phyloP scores from a whole-genome alignment of 495 filamentous ascomycete genomes.

The Cenococcum geophilum region DNA sequence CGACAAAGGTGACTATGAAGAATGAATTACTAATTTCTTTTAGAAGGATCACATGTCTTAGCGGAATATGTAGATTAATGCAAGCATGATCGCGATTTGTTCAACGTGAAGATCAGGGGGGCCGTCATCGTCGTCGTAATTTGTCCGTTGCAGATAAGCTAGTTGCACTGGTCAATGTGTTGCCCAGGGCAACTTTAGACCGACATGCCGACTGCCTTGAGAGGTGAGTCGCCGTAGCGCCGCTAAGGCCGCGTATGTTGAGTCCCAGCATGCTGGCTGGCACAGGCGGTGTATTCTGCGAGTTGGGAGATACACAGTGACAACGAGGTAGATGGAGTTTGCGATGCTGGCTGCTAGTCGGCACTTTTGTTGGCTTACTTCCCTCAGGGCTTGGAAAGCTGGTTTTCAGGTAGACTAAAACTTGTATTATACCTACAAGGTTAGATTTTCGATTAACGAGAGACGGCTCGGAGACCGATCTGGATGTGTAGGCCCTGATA shows the following conservation, averaged over 20 bases:
- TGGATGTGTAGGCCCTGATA: background rate
- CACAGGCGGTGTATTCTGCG: background rate
- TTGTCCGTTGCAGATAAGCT: background rate
- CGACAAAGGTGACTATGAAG: no score
- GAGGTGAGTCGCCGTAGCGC: background rate
- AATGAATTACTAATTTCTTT: no score
- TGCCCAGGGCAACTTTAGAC: slow-evolving; percentile 2
- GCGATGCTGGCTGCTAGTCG: no score
- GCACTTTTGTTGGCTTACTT: no score
- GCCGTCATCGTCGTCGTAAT: background rate
- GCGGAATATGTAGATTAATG: slow-evolving; percentile 7
- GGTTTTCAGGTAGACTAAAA: background rate
- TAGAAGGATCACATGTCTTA: background rate
- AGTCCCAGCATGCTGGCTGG: background rate
- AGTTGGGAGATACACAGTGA: background rate
- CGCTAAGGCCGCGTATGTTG: slow-evolving; percentile 1
- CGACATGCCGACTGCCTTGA: no score
- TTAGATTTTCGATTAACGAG: background rate
- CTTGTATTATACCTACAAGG: background rate
- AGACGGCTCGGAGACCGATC: slow-evolving; percentile 4
- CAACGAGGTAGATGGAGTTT: background rate
- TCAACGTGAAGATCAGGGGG: slow-evolving; percentile 1
- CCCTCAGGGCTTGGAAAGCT: background rate
- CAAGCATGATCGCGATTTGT: slow-evolving; percentile 9
- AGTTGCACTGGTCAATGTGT: background rate